These are phyloP conservation scores for Alternaria conjuncta DNA, from an alignment of 2,329 filamentous ascomycete species.

Conservation along the genomic window DNA sequence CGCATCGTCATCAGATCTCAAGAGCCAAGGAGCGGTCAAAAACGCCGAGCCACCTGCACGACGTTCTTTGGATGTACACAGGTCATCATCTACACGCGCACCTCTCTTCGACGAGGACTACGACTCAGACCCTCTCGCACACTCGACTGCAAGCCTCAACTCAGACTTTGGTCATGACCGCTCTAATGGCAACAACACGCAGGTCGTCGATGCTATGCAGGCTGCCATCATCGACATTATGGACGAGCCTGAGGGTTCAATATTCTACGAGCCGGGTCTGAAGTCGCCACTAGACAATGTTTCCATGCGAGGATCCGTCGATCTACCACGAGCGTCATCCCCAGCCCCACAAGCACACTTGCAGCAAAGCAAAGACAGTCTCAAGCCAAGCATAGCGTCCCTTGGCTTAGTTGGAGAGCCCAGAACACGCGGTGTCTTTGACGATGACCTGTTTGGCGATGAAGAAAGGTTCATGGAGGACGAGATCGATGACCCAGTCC, in stretches of 20 bases:
- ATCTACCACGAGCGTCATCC: slow-evolving; percentile 57
- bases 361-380: slow-evolving; percentile 52
- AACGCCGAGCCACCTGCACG: slow-evolving; percentile 59
- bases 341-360: slow-evolving; percentile 34
- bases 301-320: slow-evolving; percentile 68
- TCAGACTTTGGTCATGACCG: slow-evolving; percentile 59
- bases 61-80: slow-evolving; percentile 73
- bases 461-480: slow-evolving; percentile 87
- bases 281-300: slow-evolving; percentile 65
- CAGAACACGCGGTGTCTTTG: slow-evolving; percentile 88
- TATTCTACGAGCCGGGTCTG: slow-evolving; percentile 66
- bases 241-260: slow-evolving; percentile 72
- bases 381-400: slow-evolving; percentile 88
- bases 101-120: slow-evolving; percentile 84
- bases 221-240: slow-evolving; percentile 91
- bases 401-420: slow-evolving; percentile 88
- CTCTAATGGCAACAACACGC: slow-evolving; percentile 68
- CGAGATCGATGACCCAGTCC: slow-evolving; percentile 76
- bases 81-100: slow-evolving; percentile 52
- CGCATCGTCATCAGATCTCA: slow-evolving; percentile 67
- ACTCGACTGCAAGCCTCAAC: slow-evolving; percentile 82
- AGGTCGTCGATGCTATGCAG: slow-evolving; percentile 91
- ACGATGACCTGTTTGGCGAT: slow-evolving; percentile 90
- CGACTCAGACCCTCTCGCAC: slow-evolving; percentile 72
- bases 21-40: slow-evolving; percentile 54